These are phyloP conservation scores for Bruguiera sexangula DNA, from an alignment of 345 rosid species.

Conservation along the genomic window DNA sequence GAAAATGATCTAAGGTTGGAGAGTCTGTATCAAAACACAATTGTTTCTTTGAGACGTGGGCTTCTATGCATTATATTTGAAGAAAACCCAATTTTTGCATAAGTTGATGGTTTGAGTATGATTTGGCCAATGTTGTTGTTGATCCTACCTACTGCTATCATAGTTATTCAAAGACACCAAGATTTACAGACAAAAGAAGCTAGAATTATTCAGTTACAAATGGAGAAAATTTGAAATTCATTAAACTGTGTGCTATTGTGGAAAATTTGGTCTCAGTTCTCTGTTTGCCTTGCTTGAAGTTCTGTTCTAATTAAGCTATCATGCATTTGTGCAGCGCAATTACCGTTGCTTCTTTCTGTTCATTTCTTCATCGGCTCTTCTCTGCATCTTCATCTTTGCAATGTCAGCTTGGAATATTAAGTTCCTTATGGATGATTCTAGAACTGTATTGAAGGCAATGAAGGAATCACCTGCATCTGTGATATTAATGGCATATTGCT, in stretches of 20 bases:
- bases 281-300: background rate
- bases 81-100: background rate
- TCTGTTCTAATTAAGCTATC: constrained; percentile 1
- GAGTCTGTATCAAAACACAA: no score
- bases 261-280: background rate
- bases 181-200: background rate
- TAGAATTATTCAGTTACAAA: background rate
- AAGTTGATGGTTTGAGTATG: background rate
- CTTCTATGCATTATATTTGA: no score
- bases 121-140: background rate
- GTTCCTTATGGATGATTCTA: constrained; percentile 34
- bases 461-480: constrained; percentile 47
- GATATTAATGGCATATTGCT: constrained; percentile 44
- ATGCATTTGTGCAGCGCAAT: constrained; percentile 45
- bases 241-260: background rate
- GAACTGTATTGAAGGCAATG: constrained; percentile 47
- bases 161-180: background rate
- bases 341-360: constrained; percentile 55
- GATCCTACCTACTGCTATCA: background rate
- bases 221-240: background rate
- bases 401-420: constrained; percentile 50
- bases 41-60: background rate
- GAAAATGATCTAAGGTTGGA: no score
- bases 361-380: constrained; percentile 47
- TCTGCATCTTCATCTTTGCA: constrained; percentile 46